These are phyloP conservation scores for Colletotrichum karsti DNA, from an alignment of 2,329 filamentous ascomycete genomes.

Conservation along the genomic window DNA sequence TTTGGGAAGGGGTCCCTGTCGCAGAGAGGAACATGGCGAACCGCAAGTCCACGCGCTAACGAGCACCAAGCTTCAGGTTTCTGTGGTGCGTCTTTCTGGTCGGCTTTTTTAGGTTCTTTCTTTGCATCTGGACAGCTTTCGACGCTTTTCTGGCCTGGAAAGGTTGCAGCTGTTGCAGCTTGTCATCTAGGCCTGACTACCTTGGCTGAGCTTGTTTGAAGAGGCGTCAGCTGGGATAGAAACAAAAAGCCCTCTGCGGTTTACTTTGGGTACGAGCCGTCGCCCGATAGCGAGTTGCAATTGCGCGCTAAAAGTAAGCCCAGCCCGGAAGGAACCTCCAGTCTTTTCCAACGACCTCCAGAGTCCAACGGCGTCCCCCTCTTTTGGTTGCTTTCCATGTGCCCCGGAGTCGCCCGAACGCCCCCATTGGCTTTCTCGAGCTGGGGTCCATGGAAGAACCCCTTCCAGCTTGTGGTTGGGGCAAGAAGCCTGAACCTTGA, in stretches of 20 bases:
- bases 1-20: conserved; percentile 14
- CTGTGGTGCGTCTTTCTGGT: not conserved
- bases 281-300: not conserved
- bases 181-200: not conserved
- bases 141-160: not conserved
- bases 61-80: conserved; percentile 22
- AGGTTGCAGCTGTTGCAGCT: not conserved
- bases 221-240: not conserved
- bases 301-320: not conserved
- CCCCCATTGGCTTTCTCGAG: not conserved
- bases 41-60: conserved; percentile 14
- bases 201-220: not conserved
- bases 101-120: not conserved
- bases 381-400: not conserved
- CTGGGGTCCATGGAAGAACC: conserved; percentile 1
- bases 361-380: not conserved
- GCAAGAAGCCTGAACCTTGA: conserved; percentile 10
- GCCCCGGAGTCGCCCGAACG: conserved; percentile 15
- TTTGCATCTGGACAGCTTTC: not conserved
- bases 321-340: not conserved
- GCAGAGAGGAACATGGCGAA: conserved; percentile 18
- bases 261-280: not conserved
- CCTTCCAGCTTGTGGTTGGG: not conserved
- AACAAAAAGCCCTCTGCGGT: not conserved
- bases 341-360: not conserved